These are phyloP conservation scores for Magnusiomyces paraingens DNA, from an alignment of 1,139 yeast genomes.

Conservation along the genomic window DNA sequence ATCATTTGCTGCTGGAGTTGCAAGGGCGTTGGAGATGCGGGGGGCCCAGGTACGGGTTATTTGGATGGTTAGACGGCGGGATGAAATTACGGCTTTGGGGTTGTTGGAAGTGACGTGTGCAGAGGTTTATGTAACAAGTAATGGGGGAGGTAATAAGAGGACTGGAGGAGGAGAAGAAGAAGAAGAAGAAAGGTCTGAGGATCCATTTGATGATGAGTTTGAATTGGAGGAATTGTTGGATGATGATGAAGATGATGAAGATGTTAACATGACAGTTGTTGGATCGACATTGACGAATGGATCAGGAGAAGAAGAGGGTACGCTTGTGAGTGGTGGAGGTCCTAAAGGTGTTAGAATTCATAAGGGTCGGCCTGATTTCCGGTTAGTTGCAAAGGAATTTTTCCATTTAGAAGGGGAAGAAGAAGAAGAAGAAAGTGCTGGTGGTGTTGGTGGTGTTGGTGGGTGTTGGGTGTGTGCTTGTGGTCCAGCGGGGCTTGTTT, in stretches of 20 bases:
- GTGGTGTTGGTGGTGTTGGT: slow-evolving; percentile 24
- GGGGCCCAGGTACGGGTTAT: slow-evolving; percentile 28
- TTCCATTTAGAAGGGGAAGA: slow-evolving; percentile 12
- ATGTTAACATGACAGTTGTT: neutral
- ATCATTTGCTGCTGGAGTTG: slow-evolving; percentile 60
- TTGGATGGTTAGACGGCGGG: slow-evolving; percentile 48
- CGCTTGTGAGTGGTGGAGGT: neutral
- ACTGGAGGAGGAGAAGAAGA: slow-evolving; percentile 18
- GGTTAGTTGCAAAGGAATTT: slow-evolving; percentile 18
- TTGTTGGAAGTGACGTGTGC: slow-evolving; percentile 28
- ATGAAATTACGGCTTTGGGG: slow-evolving; percentile 41
- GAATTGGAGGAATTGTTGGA: slow-evolving; percentile 27
- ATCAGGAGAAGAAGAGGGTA: neutral
- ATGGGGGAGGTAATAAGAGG: slow-evolving; percentile 11
- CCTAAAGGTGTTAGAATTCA: slow-evolving; percentile 17
- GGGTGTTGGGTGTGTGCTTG: slow-evolving; percentile 56
- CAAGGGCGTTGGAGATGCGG: slow-evolving; percentile 20
- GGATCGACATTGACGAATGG: neutral
- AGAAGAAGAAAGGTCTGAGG: slow-evolving; percentile 3
- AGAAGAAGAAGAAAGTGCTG: slow-evolving; percentile 25
- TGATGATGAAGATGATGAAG: slow-evolving; percentile 7
- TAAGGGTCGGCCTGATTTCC: slow-evolving; percentile 29
- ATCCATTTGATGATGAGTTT: slow-evolving; percentile 17
- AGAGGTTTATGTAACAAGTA: slow-evolving; percentile 35
- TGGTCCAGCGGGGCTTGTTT: slow-evolving; percentile 54